phyloP scores from a whole-genome alignment of 2,329 filamentous ascomycete species.

The Thelonectria blattea region DNA sequence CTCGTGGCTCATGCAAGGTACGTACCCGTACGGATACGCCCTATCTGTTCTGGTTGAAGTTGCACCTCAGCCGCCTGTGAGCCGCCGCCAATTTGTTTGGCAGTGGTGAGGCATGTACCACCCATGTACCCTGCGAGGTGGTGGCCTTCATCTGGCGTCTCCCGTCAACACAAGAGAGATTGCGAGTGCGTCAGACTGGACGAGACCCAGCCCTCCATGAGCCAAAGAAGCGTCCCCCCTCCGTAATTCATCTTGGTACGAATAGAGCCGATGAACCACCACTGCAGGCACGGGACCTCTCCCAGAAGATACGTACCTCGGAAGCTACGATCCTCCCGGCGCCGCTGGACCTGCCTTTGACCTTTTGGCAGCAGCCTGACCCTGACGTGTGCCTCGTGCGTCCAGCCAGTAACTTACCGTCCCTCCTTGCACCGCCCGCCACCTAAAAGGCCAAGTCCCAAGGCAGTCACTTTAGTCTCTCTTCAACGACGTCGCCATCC shows the following conservation, averaged over 20 bases:
- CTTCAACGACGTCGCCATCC: slow-evolving; percentile 23
- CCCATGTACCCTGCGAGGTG: slow-evolving; percentile 1
- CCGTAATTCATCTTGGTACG: not conserved
- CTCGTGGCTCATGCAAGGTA: slow-evolving; percentile 11
- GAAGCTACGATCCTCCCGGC: not conserved
- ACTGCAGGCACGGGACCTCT: slow-evolving; percentile 8
- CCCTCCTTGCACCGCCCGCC: slow-evolving; percentile 23
- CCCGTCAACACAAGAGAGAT: slow-evolving; percentile 8
- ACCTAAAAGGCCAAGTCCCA: slow-evolving; percentile 27
- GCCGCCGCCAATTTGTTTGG: not conserved
- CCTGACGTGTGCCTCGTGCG: slow-evolving; percentile 35
- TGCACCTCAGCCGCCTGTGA: not conserved
- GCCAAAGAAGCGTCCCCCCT: slow-evolving; percentile 2
- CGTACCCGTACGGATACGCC: no score
- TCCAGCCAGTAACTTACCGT: slow-evolving; percentile 27
- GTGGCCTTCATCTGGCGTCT: not conserved
- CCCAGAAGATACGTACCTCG: slow-evolving; percentile 15
- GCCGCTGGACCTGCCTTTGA: not conserved
- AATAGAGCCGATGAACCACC: slow-evolving; percentile 10
- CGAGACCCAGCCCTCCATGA: slow-evolving; percentile 9
- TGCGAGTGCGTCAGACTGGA: slow-evolving; percentile 19
- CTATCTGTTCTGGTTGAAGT: not conserved
- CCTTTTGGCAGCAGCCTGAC: slow-evolving; percentile 17
- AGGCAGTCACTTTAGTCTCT: slow-evolving; percentile 27
- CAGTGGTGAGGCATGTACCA: slow-evolving; percentile 3